Evolutionary conservation across 2,329 filamentous ascomycete genomes (phyloP).

Genomic region (Ceratocystis harringtonii): DNA sequence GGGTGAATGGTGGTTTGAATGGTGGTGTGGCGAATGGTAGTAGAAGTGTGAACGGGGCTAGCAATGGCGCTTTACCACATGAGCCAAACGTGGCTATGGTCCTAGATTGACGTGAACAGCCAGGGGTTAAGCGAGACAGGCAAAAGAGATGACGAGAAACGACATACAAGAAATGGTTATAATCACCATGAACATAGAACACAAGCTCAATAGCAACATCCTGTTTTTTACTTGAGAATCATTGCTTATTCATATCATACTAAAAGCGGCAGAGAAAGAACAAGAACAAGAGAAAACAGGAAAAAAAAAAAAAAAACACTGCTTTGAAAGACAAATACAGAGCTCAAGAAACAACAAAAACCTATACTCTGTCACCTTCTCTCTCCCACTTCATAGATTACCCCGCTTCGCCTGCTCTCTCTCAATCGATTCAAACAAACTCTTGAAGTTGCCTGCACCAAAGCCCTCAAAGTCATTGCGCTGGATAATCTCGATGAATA

Average conservation of each 20-base stretch:
- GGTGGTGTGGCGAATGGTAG: conserved; percentile 22
- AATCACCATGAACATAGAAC: neutral
- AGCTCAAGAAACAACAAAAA: neutral
- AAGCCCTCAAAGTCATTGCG: conserved; percentile 81
- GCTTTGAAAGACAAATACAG: neutral
- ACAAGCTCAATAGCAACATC: neutral
- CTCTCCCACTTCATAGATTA: conserved; percentile 46
- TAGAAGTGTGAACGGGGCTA: neutral
- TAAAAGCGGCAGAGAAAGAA: neutral
- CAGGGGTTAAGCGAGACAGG: neutral
- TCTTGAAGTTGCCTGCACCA: conserved; percentile 91
- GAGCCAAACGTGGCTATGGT: conserved; percentile 31
- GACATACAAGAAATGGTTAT: neutral
- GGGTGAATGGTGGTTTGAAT: neutral
- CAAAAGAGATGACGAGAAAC: neutral
- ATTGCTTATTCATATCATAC: neutral
- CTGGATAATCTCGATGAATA: conserved; percentile 95
- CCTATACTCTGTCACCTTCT: neutral
- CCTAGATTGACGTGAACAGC: conserved; percentile 24
- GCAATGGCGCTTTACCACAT: conserved; percentile 5
- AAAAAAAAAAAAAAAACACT: neutral
- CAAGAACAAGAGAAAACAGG: neutral
- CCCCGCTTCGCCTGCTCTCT: conserved; percentile 76
- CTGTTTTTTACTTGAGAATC: neutral
- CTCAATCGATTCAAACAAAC: conserved; percentile 88